These are phyloP conservation scores for Phytophthora lateralis DNA, from an alignment of 352 stramenopile genomes.

Conservation along the genomic window DNA sequence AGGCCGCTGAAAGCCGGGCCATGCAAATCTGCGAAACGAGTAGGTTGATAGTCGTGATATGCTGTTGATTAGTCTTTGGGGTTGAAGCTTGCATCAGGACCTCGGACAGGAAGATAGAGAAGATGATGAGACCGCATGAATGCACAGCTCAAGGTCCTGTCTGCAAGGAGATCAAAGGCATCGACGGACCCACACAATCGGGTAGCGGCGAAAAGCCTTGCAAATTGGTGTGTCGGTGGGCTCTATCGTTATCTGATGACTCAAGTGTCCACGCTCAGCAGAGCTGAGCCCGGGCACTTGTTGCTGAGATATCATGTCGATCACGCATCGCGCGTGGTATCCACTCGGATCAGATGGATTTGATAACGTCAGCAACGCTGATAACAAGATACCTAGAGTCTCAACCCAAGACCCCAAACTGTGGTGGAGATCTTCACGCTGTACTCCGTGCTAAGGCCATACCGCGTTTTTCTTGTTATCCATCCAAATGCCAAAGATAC, in stretches of 20 bases:
- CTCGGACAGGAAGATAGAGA: constrained; percentile 11
- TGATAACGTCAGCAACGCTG: neutral
- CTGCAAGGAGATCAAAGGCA: neutral
- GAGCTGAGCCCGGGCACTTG: neutral
- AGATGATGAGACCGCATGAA: neutral
- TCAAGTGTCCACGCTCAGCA: no score
- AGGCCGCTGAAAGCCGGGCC: constrained; percentile 5
- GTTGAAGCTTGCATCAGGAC: constrained; percentile 11
- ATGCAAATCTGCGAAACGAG: constrained; percentile 12
- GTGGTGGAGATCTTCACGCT: no score
- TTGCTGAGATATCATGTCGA: constrained; percentile 6
- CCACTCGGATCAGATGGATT: neutral
- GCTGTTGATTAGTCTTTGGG: neutral
- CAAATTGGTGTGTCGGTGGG: neutral
- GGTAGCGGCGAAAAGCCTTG: neutral
- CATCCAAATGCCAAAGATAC: no score
- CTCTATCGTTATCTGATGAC: neutral
- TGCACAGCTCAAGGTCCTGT: neutral
- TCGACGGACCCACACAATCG: neutral
- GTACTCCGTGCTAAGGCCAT: no score
- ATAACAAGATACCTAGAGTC: neutral
- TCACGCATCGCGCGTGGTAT: neutral
- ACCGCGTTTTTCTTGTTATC: no score
- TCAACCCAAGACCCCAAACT: neutral
- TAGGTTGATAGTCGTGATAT: constrained; percentile 1